Conservation (phyloP, 2,329 filamentous ascomycete genomes). For the Pseudogymnoascus sp. region DNA sequence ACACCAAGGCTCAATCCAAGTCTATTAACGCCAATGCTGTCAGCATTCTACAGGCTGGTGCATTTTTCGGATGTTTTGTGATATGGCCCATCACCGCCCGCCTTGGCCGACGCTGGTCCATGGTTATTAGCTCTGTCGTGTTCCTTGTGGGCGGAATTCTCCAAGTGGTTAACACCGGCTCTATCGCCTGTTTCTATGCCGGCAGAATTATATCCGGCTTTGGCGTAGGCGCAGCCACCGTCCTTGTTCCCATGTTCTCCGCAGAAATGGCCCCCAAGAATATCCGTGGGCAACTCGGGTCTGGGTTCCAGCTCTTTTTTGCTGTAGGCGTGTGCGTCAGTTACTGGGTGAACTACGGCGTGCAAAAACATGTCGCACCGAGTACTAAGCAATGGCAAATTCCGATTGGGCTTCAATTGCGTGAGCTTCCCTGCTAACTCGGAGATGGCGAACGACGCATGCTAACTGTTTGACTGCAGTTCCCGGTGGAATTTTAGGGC, state of each 20-base stretch:
- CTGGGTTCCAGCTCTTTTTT: conserved; percentile 33
- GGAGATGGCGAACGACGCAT: too few relatives aligned
- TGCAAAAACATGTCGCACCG: conserved; percentile 31
- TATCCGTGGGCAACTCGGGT: conserved; percentile 31
- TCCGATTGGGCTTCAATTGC: conserved; percentile 35
- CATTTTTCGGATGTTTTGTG: conserved; percentile 42
- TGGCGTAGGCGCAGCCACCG: conserved; percentile 39
- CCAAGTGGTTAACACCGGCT: conserved; percentile 41
- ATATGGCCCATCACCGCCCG: conserved; percentile 42
- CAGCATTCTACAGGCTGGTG: conserved; percentile 44
- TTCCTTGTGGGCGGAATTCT: conserved; percentile 36
- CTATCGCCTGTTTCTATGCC: conserved; percentile 38
- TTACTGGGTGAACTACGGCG: conserved; percentile 42
- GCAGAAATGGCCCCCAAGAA: conserved; percentile 38
- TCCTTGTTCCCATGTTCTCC: conserved; percentile 37
- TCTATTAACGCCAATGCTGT: conserved; percentile 40
- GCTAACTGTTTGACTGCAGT: conserved; percentile 20
- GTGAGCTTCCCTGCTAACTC: background rate
- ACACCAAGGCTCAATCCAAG: conserved; percentile 33
- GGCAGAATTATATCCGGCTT: conserved; percentile 42
- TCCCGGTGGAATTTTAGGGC: conserved; percentile 38
- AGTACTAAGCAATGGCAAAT: conserved; percentile 43
- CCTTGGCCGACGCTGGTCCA: conserved; percentile 37
- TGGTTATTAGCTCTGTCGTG: conserved; percentile 37
- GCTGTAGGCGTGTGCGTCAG: conserved; percentile 30